A percentile compares a stretch with the other conserved stretches of the same genome.
Conservation (phyloP, 352 stramenopile species). For the Pythium dissimile region DNA sequence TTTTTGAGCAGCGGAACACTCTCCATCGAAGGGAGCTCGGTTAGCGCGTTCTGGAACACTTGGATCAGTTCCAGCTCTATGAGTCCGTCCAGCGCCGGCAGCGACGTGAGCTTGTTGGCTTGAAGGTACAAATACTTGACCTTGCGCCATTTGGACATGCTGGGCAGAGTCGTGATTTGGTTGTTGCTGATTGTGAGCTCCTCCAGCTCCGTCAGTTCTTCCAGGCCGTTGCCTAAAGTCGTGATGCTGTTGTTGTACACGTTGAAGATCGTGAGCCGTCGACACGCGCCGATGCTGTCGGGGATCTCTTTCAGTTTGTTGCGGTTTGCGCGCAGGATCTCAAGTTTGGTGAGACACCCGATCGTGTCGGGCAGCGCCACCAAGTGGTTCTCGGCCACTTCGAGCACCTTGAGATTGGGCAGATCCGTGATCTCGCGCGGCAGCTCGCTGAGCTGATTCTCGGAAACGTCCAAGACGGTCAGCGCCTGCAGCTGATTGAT, state of each 20-base stretch:
- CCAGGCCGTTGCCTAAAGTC: slow-evolving; percentile 41
- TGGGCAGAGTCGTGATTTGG: slow-evolving; percentile 33
- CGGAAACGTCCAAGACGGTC: slow-evolving; percentile 44
- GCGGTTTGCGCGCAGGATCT: slow-evolving; percentile 46
- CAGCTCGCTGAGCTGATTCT: slow-evolving; percentile 63
- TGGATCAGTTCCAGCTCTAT: slow-evolving; percentile 60
- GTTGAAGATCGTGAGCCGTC: slow-evolving; percentile 53
- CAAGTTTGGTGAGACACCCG: slow-evolving; percentile 46
- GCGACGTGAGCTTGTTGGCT: slow-evolving; percentile 40
- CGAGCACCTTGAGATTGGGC: slow-evolving; percentile 40
- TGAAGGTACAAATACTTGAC: slow-evolving; percentile 55
- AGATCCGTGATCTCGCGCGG: slow-evolving; percentile 44
- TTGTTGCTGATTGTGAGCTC: slow-evolving; percentile 80
- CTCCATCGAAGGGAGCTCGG: slow-evolving; percentile 54
- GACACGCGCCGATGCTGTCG: slow-evolving; percentile 46
- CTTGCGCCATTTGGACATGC: slow-evolving; percentile 47
- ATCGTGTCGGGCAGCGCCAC: slow-evolving; percentile 40
- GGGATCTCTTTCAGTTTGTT: slow-evolving; percentile 54
- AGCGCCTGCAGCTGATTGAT: slow-evolving; percentile 46
- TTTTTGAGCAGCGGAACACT: slow-evolving; percentile 63
- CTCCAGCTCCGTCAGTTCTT: slow-evolving; percentile 48
- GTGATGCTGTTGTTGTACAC: slow-evolving; percentile 77
- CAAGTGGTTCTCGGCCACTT: slow-evolving; percentile 59
- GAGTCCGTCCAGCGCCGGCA: slow-evolving; percentile 47
- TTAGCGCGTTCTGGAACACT: slow-evolving; percentile 59